Evolutionary conservation across 179 eudicot genomes (phyloP), one percentile per base, ranked within the genome.

Genomic region (Silene noctiflora): DNA sequence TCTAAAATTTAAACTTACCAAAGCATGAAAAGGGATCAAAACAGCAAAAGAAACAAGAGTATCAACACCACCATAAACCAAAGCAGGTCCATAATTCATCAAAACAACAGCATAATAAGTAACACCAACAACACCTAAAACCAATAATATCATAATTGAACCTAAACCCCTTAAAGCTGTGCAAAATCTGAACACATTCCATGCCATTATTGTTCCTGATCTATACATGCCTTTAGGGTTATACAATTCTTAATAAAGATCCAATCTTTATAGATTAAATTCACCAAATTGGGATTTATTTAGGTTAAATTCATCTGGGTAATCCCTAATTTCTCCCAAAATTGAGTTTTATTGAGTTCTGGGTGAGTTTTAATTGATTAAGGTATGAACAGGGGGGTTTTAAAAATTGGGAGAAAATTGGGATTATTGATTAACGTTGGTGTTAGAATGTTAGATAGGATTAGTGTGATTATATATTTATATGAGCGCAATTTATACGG

Each of bases 181-280:
- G 33, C 99, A 95, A 79, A 95, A 95, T 67, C 81, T 88, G 91
- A 95, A 95, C 60, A 95, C 97, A 79, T 95, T 95, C 98, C 99
- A 95, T 72, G 98, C 98, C 99, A 95, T 95, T 77, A 89, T 89
- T 51, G 90, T 82, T 24, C 97, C 97, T 69, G 98, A 93, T 93
- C 96, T 93, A 83, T 87, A 78, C 98, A 94, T 94, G 81, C 75
- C 67, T 83, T 63, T 51, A 51, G 46, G 46, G 46, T 39, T 39
- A 39, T 8, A 39, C 0, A 39, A 39, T 6, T 6, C 46, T 39
- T 1, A 39, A 39, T 39, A 39, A 39, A 39, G 46, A 39, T 39
- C 46, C 46, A 39, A 39, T 6, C 46, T 39, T 39, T 39, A 39
- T 39, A 39, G 46, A 39, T 39, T 7, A 39, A 69, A 44, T 22